Evolutionary conservation across 1,139 yeast genomes (phyloP), one percentile per base, ranked within the genome.

Genomic region (Eremothecium cymbalariae): DNA sequence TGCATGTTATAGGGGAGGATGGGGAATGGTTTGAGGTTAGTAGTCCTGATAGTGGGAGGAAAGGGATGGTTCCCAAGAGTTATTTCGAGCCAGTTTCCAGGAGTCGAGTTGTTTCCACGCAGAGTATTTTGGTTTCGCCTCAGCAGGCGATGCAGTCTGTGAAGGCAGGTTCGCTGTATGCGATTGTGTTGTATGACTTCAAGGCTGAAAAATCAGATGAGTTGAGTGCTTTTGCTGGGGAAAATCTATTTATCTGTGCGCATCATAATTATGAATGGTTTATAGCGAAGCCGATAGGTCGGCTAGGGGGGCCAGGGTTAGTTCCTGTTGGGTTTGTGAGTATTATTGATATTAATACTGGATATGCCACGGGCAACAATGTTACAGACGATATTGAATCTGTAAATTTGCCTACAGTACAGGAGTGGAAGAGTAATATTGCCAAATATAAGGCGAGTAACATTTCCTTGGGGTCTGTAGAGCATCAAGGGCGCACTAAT

Each of bases 191-290:
- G 38, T 90, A 77, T 55, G 94, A 83, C 50, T 90, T 90, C 59
- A 71, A 68, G 43, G 96, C 97, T 4, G 96, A 90, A 61, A 71
- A 95, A 38, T 55, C 74, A 4, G 97, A 90, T 60, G 98, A 90
- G 59, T 68, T 90, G 46, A 80, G 80, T 44, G 84, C 90, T 3
- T 52, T 60, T 21, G 85, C 84, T 1, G 97, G 96, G 23, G 98
- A 90, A 53, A 81, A 84, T 49, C 72, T 90, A 46, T 83, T 86
- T 26, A 76, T 90, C 12, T 90, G 95, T 60, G 98, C 98, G 2
- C 96, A 88, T 60, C 94, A 90, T 53, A 90, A 85, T 40, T 84
- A 70, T 47, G 98, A 90, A 60, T 90, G 98, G 98, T 88, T 86
- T 52, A 93, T 90, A 39, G 97, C 97, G 9, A 90, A 90, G 57